Base-by-base conservation (phyloP, 176 grass and related monocot genomes). In the Paspalum notatum region DNA sequence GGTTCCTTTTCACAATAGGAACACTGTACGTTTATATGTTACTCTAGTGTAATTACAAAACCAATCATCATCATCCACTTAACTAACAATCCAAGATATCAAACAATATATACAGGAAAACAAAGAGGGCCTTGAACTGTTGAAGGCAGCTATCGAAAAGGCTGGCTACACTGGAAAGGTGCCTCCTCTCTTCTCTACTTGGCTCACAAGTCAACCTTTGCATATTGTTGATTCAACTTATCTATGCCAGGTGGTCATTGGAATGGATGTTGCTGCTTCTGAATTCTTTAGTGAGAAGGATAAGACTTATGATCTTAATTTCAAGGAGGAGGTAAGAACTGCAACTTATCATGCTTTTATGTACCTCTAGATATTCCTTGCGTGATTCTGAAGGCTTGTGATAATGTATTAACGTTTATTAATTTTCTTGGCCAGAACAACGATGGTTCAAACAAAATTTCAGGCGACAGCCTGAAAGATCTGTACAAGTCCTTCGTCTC, bases 191-290 rank as follows among this genome's bases (percentile, higher is more conserved):
- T 71, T 50, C 14, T 49, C 14, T 27, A 71, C 68, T 50, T 51
- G 1, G 14, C 46, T 71, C 46, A 71, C 13, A 18, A 50, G 32
- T 16, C 25, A 26, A 6, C 68, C 9, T 51, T 26, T 51, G 14
- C 4, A 5, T 11, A 14, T 9, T 1, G 3, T n/a, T 62, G 3
- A 51, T 61, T 38, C 8, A 50, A 71, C 45, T 32, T 83, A 13
- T 68, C 6, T 60, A n/a, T 76, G 49, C 3, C 48, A 98, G 96
- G 92, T 99, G 69, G 90, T 95, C 66, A 99, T 99, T 77, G 96
- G 96, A 78, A 99, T 99, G 96, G 96, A 98, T 72, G 96, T 98
- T 86, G 96, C 96, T 66, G 96, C 96, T 84, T 98, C 96, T 26
- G 96, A 98, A 49, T 98, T 98, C 79, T 98, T 88, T 60, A 84